These are phyloP conservation scores for Colletotrichum ledebouriae DNA, from an alignment of 2,329 filamentous ascomycete species.

Conservation along the genomic window DNA sequence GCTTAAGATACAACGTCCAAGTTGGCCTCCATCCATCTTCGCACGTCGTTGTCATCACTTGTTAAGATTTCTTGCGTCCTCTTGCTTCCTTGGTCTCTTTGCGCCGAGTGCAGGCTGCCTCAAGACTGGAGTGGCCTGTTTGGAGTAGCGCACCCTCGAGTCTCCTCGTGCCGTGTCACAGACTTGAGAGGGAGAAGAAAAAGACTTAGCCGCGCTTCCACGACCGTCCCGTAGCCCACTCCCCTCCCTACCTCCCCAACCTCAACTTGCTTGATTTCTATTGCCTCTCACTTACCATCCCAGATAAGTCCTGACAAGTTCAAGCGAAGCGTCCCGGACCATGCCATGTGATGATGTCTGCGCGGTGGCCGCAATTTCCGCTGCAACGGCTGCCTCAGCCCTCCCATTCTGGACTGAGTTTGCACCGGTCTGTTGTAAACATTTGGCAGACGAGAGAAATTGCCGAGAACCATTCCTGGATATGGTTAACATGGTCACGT, in stretches of 20 bases:
- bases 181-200: not conserved
- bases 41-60: conserved; percentile 36
- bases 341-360: conserved; percentile 38
- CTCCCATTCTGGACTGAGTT: conserved; percentile 10
- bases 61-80: not conserved
- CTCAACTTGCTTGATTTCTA: conserved; percentile 21
- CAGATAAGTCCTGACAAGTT: conserved; percentile 20
- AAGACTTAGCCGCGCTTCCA: conserved; percentile 14
- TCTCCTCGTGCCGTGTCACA: conserved; percentile 14
- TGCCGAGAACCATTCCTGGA: conserved; percentile 36
- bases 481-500: conserved; percentile 19
- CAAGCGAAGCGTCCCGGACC: conserved; percentile 37
- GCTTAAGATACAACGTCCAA: conserved; percentile 28
- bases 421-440: conserved; percentile 20
- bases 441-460: not conserved
- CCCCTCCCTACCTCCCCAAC: not conserved
- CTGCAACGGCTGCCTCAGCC: conserved; percentile 5
- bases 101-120: conserved; percentile 13
- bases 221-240: not conserved
- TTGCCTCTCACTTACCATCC: conserved; percentile 27
- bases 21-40: conserved; percentile 37
- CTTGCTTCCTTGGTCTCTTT: not conserved
- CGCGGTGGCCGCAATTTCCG: conserved; percentile 37
- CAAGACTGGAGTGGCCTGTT: conserved; percentile 22
- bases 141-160: conserved; percentile 14